These are phyloP conservation scores for Apiotrichum sp. DNA, from an alignment of 1,284 basidiomycete species.

Conservation along the genomic window DNA sequence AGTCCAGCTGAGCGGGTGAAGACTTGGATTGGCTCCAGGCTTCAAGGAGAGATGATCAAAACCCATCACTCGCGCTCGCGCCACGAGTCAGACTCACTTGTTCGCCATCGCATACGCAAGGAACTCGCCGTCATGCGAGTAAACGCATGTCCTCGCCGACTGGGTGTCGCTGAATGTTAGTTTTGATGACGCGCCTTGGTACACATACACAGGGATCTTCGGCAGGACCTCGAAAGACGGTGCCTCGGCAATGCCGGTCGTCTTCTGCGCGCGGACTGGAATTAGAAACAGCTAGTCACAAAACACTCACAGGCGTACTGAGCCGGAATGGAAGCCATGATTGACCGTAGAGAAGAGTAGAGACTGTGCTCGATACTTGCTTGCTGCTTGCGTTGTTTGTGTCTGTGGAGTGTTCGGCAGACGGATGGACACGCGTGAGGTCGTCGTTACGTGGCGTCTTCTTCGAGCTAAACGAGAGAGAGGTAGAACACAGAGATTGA, in stretches of 20 bases:
- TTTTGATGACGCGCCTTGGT: conserved; percentile 39
- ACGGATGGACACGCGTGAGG: too few relatives aligned
- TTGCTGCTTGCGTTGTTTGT: background rate
- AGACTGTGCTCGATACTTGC: too few relatives aligned
- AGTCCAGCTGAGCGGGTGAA: too few relatives aligned
- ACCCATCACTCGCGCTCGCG: too few relatives aligned
- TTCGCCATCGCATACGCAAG: conserved; percentile 76
- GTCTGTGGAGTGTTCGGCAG: too few relatives aligned
- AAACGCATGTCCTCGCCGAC: conserved; percentile 63
- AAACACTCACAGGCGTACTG: conserved; percentile 60
- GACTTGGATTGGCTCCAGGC: too few relatives aligned
- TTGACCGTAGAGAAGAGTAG: background rate
- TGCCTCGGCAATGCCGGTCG: conserved; percentile 74
- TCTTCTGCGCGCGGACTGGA: conserved; percentile 87
- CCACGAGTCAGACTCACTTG: conserved; percentile 51
- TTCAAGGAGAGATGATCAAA: too few relatives aligned
- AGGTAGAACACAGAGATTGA: too few relatives aligned
- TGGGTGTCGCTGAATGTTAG: conserved; percentile 53
- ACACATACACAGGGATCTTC: conserved; percentile 56
- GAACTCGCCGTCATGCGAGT: conserved; percentile 80
- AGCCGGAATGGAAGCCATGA: conserved; percentile 20
- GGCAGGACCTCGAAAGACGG: conserved; percentile 67
- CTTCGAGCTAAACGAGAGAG: too few relatives aligned
- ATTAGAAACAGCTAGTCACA: background rate
- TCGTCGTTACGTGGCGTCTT: too few relatives aligned